Conservation (phyloP, 2,329 filamentous ascomycete genomes). For the Chaetomiaceae sp. region DNA sequence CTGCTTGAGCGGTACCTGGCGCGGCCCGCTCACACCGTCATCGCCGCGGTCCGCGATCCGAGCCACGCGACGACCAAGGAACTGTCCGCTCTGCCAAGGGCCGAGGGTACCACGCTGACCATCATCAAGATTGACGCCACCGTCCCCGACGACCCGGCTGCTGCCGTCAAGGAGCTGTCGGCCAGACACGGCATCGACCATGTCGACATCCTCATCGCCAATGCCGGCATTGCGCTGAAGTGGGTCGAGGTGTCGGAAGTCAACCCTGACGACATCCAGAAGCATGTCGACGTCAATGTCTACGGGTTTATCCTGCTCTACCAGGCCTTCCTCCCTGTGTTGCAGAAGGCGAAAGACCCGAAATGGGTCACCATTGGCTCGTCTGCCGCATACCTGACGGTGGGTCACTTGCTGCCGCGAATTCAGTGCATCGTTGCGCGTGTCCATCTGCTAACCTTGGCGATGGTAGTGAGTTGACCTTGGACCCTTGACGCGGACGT, state of each 20-base stretch:
- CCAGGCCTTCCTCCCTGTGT: constrained; percentile 32
- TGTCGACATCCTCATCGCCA: constrained; percentile 48
- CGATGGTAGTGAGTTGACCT: too few species aligned
- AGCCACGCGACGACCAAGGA: neutral
- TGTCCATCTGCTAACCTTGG: neutral
- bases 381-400: constrained; percentile 30
- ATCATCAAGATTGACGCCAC: constrained; percentile 34
- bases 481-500: too few species aligned
- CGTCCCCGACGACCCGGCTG: constrained; percentile 23
- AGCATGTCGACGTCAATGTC: constrained; percentile 40
- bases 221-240: constrained; percentile 38
- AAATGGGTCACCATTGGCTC: constrained; percentile 35
- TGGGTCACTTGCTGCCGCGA: too few species aligned
- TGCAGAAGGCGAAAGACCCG: constrained; percentile 26
- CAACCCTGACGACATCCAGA: constrained; percentile 30
- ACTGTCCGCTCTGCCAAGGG: constrained; percentile 26
- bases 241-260: constrained; percentile 27
- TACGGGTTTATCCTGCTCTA: constrained; percentile 33
- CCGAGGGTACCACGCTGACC: constrained; percentile 26
- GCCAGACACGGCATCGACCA: constrained; percentile 28
- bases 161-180: constrained; percentile 24
- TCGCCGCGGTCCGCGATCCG: constrained; percentile 15
- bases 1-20: constrained; percentile 12
- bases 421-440: too few species aligned
- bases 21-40: constrained; percentile 16